Base-by-base conservation (phyloP, 23 red algal species). In the Pyropia haitanensis region DNA sequence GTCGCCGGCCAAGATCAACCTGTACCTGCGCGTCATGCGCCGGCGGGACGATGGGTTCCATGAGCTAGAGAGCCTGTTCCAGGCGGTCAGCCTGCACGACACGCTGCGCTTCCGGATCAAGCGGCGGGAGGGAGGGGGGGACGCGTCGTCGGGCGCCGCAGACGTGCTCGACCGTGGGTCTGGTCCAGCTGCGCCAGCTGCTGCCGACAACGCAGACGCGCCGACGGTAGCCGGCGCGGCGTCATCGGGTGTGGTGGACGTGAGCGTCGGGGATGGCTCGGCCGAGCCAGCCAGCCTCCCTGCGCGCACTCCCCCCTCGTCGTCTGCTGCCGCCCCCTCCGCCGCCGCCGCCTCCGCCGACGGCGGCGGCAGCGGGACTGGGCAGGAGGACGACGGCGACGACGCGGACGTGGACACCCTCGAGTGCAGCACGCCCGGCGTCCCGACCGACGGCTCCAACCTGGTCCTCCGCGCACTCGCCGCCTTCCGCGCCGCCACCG, bases 31-130 rank as follows among this genome's bases (percentile, higher is more conserved):
- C 16, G 53, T 98, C 23, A 14, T 91, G 18, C 59, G 68, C 44
- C 70, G 80, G 24, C 81, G 94, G 26, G 30, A 63, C 15, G 94
- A 98, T 51, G 94, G 83, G 7, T 88, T 76, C 65, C 94, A 98
- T 50, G 85, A 98, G 15, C 70, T 98, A 19, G 94, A 87, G 12
- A 83, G 86, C 30, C 56, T 98, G n/a, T 83, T 98, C 70, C 94
- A 98, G 62, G 88, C 85, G 21, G 76, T 98, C 19, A 79, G 73
- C 51, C 81, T 98, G 17, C 54, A 76, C 30, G 94, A 98, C 75
- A 71, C 46, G 17, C 64, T 98, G 12, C 67, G 68, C 63, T 87
- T 98, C 77, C 64, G 70, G n/a, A 39, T 58, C 56, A 81, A 81
- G 30, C 39, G 58, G 59, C 79, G 32, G 22, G 61, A 0, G 39